Conservation (phyloP, 176 grass and related monocot species). For the Melocanna baccifera region DNA sequence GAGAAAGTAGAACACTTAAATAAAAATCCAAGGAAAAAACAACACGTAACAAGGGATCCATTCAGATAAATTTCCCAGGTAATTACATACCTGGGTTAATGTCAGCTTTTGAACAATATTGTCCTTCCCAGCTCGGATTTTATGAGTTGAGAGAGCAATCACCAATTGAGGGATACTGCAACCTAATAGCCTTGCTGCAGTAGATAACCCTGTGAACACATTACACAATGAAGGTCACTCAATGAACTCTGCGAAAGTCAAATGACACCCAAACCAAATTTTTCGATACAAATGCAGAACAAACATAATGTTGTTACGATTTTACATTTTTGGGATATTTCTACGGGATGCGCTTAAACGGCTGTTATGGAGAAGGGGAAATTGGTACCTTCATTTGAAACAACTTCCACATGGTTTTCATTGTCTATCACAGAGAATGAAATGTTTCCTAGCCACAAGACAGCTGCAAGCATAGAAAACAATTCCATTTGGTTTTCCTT, state of each 20-base stretch:
- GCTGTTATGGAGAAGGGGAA: not conserved
- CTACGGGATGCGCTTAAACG: not conserved
- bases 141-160: conserved; percentile 70
- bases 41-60: not conserved
- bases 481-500: conserved; percentile 83
- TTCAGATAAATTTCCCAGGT: conserved; percentile 9
- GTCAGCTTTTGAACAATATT: conserved; percentile 85
- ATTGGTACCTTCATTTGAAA: conserved; percentile 73
- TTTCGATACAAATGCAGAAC: not conserved
- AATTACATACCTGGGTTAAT: conserved; percentile 65
- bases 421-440: conserved; percentile 84
- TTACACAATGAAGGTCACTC: conserved; percentile 17
- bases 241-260: not conserved
- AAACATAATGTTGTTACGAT: not conserved
- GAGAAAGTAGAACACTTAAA: conserved; percentile 20
- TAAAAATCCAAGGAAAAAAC: conserved; percentile 11
- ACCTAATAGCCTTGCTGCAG: conserved; percentile 71
- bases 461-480: conserved; percentile 80
- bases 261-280: conserved; percentile 1
- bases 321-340: conserved; percentile 15
- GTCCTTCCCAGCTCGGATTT: conserved; percentile 89
- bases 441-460: conserved; percentile 94
- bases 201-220: conserved; percentile 56
- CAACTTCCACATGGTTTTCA: conserved; percentile 95
- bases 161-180: conserved; percentile 65